Evolutionary conservation across 768 basidiomycete genomes (phyloP), one percentile per base, ranked within the genome.

Genomic region (Trametes sanguinea): DNA sequence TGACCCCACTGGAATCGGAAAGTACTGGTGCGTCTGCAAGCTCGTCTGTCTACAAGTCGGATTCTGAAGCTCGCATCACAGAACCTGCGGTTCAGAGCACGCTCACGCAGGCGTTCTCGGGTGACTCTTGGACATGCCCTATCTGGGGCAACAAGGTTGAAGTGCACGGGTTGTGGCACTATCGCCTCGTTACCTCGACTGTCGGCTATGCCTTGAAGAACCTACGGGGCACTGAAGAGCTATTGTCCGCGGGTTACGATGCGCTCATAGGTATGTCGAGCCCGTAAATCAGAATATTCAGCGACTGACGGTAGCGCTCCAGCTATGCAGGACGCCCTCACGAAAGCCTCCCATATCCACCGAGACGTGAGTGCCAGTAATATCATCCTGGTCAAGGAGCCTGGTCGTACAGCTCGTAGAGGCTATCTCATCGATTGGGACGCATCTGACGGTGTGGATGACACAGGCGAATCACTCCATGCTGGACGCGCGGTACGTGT

Each of bases 381-480:
- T 39, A 50, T 61, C 40, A 54, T 61, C 35, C 52, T 61, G 3
- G 60, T 61, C 32, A 37, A 47, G 33, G 51, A 43, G 10, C 17
- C 58, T 8, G 58, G 32, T 8, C 37, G 42, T 6, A 32, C 45
- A 4, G 29, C 22, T 11, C 51, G 51, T 7, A 32, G 6, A 13
- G 60, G 60, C 22, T 61, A 47, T n/a, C 55, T 62, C n/a, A 62
- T 62, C 7, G 61, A 62, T 17, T 62, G 61, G 61, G 61, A 62
- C 14, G 22, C 40, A 0, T 57, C 62, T 1, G 44, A 32, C 22
- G n/a, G 17, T 10, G 40, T 53, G 5, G 61, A 63, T 48, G 53
- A 33, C 10, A 10, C 1, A 17, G 54, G 60, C 4, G 4, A 43
- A 7, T n/a, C 53, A 16, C 6, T 27, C 2, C 47, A 51, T 16